A percentile compares a stretch with the other conserved stretches of the same genome.
phyloP scores from a whole-genome alignment of 192 early-diverging fungal species.

The Entomortierella parvispora region DNA sequence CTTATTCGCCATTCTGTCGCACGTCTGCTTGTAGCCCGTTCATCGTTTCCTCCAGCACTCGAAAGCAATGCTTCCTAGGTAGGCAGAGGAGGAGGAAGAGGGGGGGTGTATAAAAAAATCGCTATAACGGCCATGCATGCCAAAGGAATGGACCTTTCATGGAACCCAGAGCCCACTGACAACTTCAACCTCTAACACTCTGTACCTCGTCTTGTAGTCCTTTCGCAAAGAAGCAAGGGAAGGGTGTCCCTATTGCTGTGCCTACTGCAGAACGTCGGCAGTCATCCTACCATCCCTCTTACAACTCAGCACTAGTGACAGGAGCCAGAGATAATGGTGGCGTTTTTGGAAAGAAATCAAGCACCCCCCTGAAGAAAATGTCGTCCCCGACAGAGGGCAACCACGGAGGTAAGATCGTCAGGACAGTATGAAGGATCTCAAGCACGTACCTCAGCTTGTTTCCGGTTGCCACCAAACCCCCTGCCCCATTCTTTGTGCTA shows the following conservation, averaged over 20 bases:
- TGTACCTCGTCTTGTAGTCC: neutral
- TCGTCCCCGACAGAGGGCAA: neutral
- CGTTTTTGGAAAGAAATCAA: conserved; percentile 7
- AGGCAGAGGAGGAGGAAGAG: neutral
- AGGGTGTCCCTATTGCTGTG: conserved; percentile 34
- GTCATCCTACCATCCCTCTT: neutral
- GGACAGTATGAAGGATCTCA: neutral
- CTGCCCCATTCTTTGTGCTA: too few species aligned
- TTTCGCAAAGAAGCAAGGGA: conserved; percentile 3
- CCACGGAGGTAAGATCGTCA: neutral
- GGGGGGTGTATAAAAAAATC: neutral
- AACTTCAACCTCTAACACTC: too few species aligned
- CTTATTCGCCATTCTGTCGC: neutral
- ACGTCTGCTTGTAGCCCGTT: neutral
- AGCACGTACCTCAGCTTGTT: too few species aligned
- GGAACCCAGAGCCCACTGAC: too few species aligned
- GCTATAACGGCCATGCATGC: too few species aligned
- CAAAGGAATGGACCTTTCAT: too few species aligned
- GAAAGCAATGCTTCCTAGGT: neutral
- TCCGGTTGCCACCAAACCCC: neutral
- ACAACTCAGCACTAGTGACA: conserved; percentile 18
- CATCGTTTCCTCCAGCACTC: neutral
- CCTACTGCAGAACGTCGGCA: conserved; percentile 18
- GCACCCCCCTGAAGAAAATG: neutral
- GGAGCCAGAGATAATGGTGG: conserved; percentile 21